phyloP scores from a whole-genome alignment of 176 grass and related monocot genomes.

The Cenchrus fungigraminus region DNA sequence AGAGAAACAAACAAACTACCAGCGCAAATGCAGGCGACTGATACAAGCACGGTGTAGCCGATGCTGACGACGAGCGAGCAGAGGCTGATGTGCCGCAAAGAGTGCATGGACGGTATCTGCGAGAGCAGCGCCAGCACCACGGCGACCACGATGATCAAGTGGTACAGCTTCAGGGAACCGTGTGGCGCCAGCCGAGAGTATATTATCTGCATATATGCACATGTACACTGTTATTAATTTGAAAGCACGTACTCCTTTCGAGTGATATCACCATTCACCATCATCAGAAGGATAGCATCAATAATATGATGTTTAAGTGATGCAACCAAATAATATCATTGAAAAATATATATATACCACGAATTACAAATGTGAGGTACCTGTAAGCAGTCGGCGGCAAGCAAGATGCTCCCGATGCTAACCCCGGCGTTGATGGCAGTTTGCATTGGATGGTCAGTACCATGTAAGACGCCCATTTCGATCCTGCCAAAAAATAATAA shows the following conservation, averaged over 20 bases:
- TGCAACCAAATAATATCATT: no score
- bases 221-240: no score
- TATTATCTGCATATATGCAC: slow-evolving; percentile 58
- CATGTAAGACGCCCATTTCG: slow-evolving; percentile 77
- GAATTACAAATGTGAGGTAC: slow-evolving; percentile 14
- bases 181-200: slow-evolving; percentile 62
- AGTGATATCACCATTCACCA: no score
- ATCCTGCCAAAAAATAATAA: slow-evolving; percentile 40
- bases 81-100: slow-evolving; percentile 85
- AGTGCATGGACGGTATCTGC: slow-evolving; percentile 90
- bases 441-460: slow-evolving; percentile 58
- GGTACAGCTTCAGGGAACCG: slow-evolving; percentile 73
- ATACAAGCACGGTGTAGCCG: slow-evolving; percentile 68
- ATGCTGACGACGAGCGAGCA: slow-evolving; percentile 68
- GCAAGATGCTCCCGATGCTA: slow-evolving; percentile 75
- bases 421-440: slow-evolving; percentile 81
- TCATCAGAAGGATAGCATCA: no score
- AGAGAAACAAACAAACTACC: slow-evolving; percentile 24
- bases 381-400: slow-evolving; percentile 74
- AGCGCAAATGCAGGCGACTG: slow-evolving; percentile 64
- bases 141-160: slow-evolving; percentile 77
- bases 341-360: no score
- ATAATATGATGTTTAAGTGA: no score
- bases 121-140: slow-evolving; percentile 71
- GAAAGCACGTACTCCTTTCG: no score